Base-by-base conservation (phyloP, 2,329 filamentous ascomycete species). In the Onygenales sp. region DNA sequence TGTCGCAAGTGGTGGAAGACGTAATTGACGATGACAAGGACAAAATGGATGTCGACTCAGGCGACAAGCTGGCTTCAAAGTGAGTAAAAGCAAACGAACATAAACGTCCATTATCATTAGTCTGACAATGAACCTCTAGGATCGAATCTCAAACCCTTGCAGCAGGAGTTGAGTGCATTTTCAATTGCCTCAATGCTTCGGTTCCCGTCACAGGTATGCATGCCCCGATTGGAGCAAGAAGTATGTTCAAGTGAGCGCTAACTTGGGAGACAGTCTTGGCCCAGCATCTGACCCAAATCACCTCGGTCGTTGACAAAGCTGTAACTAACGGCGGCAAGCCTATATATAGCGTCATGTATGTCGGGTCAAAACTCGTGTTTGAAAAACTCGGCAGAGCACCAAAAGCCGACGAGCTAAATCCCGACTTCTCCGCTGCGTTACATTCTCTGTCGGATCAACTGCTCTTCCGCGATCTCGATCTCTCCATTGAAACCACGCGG, bases 31-130 rank as follows among this genome's bases (percentile, higher is more conserved):
- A 64, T 14, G 66, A 70, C 37, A 80, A 81, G 45, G 81, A 85
- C 57, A 76, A 77, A 53, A 89, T 89, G 85, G 86, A 89, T 14
- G 71, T 87, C 21, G 84, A 86, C 63, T 75, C 75, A 2, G 72
- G 67, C 21, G 63, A 68, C 50, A 70, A 66, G 7, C 74, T 76
- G 37, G 66, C 67, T 52, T 65, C 62, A 42, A 60, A 58, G 65
- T 67, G 57, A 55, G 61, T 54, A 11, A n/a, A n/a, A 42, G 32
- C n/a, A 17, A 32, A 32, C 21, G 34, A 33, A 14, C 36, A 32
- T 6, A 7, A 4, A 13, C 31, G 6, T 3, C 27, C 11, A 37
- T 47, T 49, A 37, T 40, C 14, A 9, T 39, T 10, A 8, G n/a
- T 13, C 9, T 14, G 21, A 31, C 31, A 49, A 4, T 49, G 21